phyloP scores from a whole-genome alignment of 305 asterid genomes.

The Fraxinus platypoda region DNA sequence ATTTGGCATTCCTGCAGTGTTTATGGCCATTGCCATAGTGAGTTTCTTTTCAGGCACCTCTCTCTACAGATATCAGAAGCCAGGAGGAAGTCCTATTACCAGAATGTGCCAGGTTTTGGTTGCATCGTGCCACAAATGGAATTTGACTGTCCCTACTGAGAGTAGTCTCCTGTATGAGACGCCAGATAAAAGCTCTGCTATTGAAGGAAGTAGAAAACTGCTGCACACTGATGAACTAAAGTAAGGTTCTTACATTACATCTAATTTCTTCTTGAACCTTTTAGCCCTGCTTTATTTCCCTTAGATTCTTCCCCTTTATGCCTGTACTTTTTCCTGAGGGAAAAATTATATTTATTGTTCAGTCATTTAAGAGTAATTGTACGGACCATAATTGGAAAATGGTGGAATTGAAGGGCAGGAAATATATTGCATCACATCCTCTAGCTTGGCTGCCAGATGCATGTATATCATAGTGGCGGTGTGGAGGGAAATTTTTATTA shows the following conservation, averaged over 20 bases:
- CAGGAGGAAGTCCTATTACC: conserved; percentile 96
- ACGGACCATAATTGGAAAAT: not conserved
- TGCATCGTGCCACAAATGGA: conserved; percentile 75
- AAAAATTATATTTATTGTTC: not conserved
- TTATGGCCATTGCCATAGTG: conserved; percentile 75
- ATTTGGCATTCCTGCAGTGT: conserved; percentile 81
- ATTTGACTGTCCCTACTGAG: conserved; percentile 54
- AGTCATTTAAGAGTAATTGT: not conserved
- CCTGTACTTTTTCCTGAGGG: not conserved
- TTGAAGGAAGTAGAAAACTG: conserved; percentile 91
- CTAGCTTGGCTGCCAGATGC: not conserved
- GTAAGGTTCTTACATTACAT: conserved; percentile 30
- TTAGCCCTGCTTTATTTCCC: not conserved
- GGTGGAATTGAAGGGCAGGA: not conserved
- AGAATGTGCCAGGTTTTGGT: conserved; percentile 92
- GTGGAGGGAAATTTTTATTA: not conserved
- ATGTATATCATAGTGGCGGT: not conserved
- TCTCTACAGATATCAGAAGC: conserved; percentile 89
- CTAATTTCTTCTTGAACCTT: not conserved
- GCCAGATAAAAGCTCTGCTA: conserved; percentile 75
- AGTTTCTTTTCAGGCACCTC: conserved; percentile 86
- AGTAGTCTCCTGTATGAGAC: conserved; percentile 71
- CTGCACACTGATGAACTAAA: conserved; percentile 75
- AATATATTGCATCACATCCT: not conserved
- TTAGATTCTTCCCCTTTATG: not conserved